Conservation (phyloP, 345 rosid species). For the Eucalyptus curtisii region DNA sequence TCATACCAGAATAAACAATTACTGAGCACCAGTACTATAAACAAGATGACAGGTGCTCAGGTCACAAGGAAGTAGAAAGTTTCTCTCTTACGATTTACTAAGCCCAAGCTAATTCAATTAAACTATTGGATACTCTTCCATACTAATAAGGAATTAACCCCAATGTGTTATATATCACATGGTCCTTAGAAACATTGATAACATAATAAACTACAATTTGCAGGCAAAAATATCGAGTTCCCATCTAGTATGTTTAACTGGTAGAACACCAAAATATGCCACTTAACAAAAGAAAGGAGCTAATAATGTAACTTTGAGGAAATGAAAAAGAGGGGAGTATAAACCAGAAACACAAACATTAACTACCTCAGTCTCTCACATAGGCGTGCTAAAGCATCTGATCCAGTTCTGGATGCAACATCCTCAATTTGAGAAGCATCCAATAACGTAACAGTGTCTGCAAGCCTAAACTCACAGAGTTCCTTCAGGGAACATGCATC, state of each 20-base stretch:
- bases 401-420: constrained; percentile 70
- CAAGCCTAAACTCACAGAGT: constrained; percentile 85
- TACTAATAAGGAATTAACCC: background rate
- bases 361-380: constrained; percentile 78
- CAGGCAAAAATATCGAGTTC: background rate
- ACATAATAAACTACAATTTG: background rate
- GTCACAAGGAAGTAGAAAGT: background rate
- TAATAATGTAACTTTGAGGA: background rate
- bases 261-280: background rate
- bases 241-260: background rate
- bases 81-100: background rate
- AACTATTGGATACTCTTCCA: background rate
- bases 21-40: background rate
- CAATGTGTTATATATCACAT: background rate
- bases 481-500: constrained; percentile 95
- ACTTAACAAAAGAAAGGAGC: background rate
- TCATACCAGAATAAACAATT: background rate
- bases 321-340: background rate
- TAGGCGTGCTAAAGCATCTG: constrained; percentile 90
- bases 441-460: constrained; percentile 52
- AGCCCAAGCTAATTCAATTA: background rate
- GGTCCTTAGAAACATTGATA: background rate
- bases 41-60: background rate
- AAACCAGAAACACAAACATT: background rate
- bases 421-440: constrained; percentile 77